These are phyloP conservation scores for Botrytis pseudocinerea DNA, from an alignment of 2,329 filamentous ascomycete genomes.

Conservation along the genomic window DNA sequence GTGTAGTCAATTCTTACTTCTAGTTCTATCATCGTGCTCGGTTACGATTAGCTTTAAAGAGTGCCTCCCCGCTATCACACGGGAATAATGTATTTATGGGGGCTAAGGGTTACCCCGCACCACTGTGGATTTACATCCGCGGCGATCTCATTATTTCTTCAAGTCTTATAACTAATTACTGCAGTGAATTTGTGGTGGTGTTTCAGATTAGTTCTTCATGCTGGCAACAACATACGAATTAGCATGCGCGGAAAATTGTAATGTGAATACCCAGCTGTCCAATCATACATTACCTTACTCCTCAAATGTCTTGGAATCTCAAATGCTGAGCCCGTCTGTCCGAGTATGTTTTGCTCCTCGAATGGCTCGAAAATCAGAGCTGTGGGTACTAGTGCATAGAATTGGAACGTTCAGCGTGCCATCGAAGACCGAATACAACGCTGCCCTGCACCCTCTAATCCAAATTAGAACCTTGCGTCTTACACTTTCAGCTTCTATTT, in stretches of 20 bases:
- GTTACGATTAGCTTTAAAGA: neutral
- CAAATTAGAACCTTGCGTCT: neutral
- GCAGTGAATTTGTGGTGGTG: neutral
- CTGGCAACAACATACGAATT: neutral
- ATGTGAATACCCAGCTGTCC: neutral
- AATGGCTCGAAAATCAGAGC: neutral
- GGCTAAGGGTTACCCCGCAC: neutral
- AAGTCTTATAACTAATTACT: neutral
- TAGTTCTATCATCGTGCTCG: neutral
- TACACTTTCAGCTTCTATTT: neutral
- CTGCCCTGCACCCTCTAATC: neutral
- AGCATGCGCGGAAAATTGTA: neutral
- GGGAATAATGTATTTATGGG: neutral
- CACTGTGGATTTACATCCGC: constrained; percentile 1
- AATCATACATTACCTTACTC: neutral
- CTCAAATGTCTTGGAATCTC: neutral
- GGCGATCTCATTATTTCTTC: neutral
- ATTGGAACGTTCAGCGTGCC: neutral
- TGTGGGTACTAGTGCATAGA: neutral
- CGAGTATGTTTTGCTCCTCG: neutral
- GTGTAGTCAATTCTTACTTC: neutral
- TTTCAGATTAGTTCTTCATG: neutral
- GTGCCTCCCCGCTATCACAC: neutral
- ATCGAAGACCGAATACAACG: neutral
- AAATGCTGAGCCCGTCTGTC: neutral